These are phyloP conservation scores for Lachancea sp. DNA, from an alignment of 805 yeast genomes.

Conservation along the genomic window DNA sequence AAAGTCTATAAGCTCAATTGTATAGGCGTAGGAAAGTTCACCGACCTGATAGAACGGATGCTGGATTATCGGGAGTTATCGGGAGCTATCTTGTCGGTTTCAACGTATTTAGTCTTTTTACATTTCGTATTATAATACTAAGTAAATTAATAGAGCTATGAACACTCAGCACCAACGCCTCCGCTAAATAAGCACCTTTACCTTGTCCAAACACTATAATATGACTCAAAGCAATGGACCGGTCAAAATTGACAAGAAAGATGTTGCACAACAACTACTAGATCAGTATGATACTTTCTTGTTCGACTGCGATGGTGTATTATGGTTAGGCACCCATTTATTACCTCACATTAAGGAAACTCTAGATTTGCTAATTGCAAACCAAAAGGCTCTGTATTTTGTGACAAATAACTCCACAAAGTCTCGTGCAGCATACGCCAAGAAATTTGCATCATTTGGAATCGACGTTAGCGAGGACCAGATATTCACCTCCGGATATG, in stretches of 20 bases:
- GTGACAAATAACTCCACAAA: conserved; percentile 96
- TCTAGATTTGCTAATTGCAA: conserved; percentile 45
- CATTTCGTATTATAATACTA: no score
- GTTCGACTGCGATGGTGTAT: conserved; percentile 96
- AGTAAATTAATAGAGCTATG: no score
- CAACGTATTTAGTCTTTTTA: no score
- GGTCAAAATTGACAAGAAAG: conserved; percentile 41
- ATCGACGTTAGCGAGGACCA: conserved; percentile 47
- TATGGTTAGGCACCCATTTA: conserved; percentile 83
- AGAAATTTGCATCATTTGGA: conserved; percentile 61
- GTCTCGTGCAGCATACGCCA: conserved; percentile 68
- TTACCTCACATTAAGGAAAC: conserved; percentile 79
- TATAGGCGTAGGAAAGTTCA: no score
- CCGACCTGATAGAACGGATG: no score
- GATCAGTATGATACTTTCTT: conserved; percentile 73
- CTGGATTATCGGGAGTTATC: no score
- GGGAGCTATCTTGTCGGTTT: no score
- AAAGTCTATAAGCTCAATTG: no score
- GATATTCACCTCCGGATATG: conserved; percentile 87
- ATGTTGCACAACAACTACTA: conserved; percentile 49
- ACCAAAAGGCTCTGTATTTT: conserved; percentile 67
- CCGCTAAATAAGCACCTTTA: no score
- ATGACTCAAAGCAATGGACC: conserved; percentile 30
- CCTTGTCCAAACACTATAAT: no score
- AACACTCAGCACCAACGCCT: no score